Conservation (phyloP, 75 land plant genomes). For the Pinus albicaulis region DNA sequence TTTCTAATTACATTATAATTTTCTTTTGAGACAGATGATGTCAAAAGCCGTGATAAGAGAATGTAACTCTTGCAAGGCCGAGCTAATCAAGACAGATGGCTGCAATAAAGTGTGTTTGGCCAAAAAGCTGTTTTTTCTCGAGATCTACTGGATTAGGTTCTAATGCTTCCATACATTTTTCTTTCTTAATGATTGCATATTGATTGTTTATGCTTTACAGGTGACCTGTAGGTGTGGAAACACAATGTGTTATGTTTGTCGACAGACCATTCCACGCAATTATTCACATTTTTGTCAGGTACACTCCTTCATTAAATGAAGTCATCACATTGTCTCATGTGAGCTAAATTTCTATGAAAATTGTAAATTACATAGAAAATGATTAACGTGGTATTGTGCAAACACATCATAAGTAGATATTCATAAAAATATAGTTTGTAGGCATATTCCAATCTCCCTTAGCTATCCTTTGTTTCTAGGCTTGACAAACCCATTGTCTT, state of each 20-base stretch:
- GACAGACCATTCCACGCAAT: constrained; percentile 18
- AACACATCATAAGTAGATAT: neutral
- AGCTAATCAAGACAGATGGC: constrained; percentile 37
- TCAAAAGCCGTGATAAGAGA: constrained; percentile 39
- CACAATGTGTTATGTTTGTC: constrained; percentile 43
- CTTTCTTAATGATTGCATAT: neutral
- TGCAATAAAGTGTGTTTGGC: constrained; percentile 37
- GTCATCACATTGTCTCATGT: neutral
- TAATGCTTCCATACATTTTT: neutral
- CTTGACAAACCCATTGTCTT: neutral
- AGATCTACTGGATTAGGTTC: neutral
- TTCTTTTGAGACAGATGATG: constrained; percentile 23
- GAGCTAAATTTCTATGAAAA: neutral
- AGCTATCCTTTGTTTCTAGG: neutral
- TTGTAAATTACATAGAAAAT: too few species aligned
- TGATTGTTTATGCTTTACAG: constrained; percentile 7
- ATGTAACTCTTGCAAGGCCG: constrained; percentile 30
- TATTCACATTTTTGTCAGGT: constrained; percentile 47
- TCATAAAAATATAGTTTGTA: neutral
- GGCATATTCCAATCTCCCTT: neutral
- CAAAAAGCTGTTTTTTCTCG: neutral
- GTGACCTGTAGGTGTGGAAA: constrained; percentile 40
- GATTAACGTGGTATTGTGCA: neutral
- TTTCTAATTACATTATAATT: neutral
- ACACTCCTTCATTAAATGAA: neutral